Conservation (phyloP, 23 red algal genomes). For the Gracilariopsis chorda region DNA sequence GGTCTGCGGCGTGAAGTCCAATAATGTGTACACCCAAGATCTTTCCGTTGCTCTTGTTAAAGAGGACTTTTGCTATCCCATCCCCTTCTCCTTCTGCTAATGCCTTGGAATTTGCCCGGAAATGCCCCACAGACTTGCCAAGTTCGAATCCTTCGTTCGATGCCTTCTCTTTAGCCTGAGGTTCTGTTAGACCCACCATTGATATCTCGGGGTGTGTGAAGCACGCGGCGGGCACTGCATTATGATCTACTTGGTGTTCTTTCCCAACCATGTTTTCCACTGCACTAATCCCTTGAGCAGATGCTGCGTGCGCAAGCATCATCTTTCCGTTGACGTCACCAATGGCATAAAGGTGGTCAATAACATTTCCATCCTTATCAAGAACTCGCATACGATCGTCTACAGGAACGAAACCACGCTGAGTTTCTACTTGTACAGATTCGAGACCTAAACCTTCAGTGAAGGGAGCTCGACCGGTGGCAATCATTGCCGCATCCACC, state of each 20-base stretch:
- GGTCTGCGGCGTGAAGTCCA: slow-evolving; percentile 95
- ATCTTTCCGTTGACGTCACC: slow-evolving; percentile 99
- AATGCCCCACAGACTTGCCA: slow-evolving; percentile 89
- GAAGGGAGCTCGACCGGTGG: slow-evolving; percentile 86
- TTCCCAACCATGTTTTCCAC: slow-evolving; percentile 92
- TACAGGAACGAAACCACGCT: slow-evolving; percentile 93
- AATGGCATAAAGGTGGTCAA: slow-evolving; percentile 89
- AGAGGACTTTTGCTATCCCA: slow-evolving; percentile 96
- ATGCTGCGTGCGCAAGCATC: slow-evolving; percentile 99
- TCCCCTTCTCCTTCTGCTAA: slow-evolving; percentile 95
- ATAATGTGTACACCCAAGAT: slow-evolving; percentile 97
- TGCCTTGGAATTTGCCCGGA: slow-evolving; percentile 97
- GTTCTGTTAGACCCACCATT: slow-evolving; percentile 91
- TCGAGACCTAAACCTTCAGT: slow-evolving; percentile 91
- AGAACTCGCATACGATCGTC: slow-evolving; percentile 95
- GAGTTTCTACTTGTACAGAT: slow-evolving; percentile 57
- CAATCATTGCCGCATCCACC: slow-evolving; percentile 92
- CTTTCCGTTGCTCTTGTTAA: slow-evolving; percentile 84
- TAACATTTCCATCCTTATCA: slow-evolving; percentile 51
- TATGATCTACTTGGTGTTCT: slow-evolving; percentile 71
- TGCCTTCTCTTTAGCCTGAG: slow-evolving; percentile 76
- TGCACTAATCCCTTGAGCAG: slow-evolving; percentile 92
- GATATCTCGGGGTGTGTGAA: slow-evolving; percentile 99
- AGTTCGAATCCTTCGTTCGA: slow-evolving; percentile 81
- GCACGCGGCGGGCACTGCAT: slow-evolving; percentile 92